Evolutionary conservation across 352 stramenopile genomes (phyloP).

Genomic region (Poterioochromonas sp.): DNA sequence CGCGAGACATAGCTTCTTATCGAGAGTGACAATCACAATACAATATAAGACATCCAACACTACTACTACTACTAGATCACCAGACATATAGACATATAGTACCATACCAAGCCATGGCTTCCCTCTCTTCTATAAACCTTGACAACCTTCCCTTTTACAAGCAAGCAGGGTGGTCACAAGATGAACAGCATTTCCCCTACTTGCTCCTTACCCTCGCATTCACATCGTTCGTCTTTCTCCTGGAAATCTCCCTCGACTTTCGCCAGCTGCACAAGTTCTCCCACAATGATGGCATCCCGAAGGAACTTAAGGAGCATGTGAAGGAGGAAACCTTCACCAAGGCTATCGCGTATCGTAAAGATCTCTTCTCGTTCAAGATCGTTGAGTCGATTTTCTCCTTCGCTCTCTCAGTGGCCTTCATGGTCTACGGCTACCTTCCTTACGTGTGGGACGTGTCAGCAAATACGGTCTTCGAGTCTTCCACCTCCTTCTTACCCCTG

Average conservation of each 20-base stretch:
- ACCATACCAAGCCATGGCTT: no score
- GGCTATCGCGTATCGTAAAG: not conserved
- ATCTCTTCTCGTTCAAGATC: conserved; percentile 12
- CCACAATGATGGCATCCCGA: not conserved
- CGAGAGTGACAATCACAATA: no score
- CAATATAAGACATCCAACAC: no score
- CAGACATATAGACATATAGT: no score
- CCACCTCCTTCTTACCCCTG: no score
- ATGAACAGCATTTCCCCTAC: not conserved
- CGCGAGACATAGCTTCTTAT: no score
- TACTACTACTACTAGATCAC: no score
- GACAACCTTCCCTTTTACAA: not conserved
- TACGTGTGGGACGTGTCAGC: not conserved
- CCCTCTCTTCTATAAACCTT: no score
- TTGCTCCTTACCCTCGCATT: not conserved
- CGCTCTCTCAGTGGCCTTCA: not conserved
- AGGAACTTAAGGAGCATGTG: not conserved
- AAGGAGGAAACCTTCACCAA: conserved; percentile 3
- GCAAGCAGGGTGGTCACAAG: not conserved
- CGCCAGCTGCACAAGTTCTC: not conserved
- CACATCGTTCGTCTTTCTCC: not conserved
- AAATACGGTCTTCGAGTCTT: no score
- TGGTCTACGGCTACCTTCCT: not conserved
- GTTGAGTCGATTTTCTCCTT: not conserved
- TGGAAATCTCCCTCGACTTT: not conserved